Conservation (phyloP, 2,329 filamentous ascomycete species). For the Aspergillus transmontanensis region DNA sequence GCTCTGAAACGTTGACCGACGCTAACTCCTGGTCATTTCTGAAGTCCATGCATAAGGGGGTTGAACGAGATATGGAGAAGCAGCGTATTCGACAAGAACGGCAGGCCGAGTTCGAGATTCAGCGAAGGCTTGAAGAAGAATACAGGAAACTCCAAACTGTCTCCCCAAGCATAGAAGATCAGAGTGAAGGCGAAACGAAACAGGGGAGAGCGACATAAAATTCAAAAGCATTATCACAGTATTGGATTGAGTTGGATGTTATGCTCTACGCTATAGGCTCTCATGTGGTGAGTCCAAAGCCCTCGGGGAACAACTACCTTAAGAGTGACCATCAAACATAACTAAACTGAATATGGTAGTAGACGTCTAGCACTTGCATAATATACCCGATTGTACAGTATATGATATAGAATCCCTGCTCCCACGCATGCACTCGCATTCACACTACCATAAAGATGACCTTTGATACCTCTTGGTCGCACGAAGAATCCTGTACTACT, state of each 20-base stretch:
- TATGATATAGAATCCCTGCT: constrained; percentile 10
- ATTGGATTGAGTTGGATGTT: neutral
- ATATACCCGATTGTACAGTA: constrained; percentile 25
- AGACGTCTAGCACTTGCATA: constrained; percentile 6
- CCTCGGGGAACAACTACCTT: neutral
- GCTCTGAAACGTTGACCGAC: neutral
- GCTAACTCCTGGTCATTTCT: constrained; percentile 8
- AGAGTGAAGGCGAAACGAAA: constrained; percentile 22
- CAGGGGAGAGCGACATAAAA: constrained; percentile 27
- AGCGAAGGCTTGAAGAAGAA: constrained; percentile 79
- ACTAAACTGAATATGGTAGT: constrained; percentile 3
- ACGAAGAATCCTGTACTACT: neutral
- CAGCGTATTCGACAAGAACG: constrained; percentile 88
- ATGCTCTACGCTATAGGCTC: neutral
- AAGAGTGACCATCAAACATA: neutral
- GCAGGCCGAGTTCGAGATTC: constrained; percentile 92
- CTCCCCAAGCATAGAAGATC: constrained; percentile 48
- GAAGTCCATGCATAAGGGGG: constrained; percentile 90
- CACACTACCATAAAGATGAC: neutral
- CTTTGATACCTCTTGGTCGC: neutral
- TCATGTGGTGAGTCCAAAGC: constrained; percentile 9
- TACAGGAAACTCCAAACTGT: constrained; percentile 89
- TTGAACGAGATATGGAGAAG: constrained; percentile 92
- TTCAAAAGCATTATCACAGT: neutral
- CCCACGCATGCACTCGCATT: neutral